Percentiles rank a stretch among this genome's conserved stretches.
Evolutionary conservation across 176 grass and related monocot genomes (phyloP).

Genomic region (Carex parvula): DNA sequence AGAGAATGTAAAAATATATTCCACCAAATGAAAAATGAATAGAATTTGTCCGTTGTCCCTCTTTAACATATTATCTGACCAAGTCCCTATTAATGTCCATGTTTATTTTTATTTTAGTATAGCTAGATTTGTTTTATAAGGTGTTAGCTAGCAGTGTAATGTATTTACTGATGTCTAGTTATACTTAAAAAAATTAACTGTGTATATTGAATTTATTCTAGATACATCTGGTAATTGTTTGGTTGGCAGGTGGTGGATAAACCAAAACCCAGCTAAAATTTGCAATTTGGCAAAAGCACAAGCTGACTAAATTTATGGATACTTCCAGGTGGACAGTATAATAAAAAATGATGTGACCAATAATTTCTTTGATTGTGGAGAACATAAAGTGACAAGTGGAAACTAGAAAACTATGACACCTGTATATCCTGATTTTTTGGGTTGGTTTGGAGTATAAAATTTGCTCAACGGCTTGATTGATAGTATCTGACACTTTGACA

Average conservation of each 20-base stretch:
- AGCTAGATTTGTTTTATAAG: too few relatives aligned
- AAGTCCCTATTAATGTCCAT: neutral
- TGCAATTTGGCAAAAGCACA: neutral
- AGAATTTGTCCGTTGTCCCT: neutral
- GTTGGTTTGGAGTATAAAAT: neutral
- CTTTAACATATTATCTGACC: neutral
- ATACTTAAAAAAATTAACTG: too few relatives aligned
- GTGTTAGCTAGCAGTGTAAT: neutral
- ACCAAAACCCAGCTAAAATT: neutral
- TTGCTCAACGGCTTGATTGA: slow-evolving; percentile 14
- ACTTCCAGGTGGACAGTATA: neutral
- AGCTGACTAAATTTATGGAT: neutral
- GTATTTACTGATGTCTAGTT: neutral
- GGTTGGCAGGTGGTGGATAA: slow-evolving; percentile 9
- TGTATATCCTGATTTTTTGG: neutral
- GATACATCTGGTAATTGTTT: neutral
- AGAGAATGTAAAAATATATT: neutral
- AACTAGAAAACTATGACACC: neutral
- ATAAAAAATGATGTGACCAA: slow-evolving; percentile 1
- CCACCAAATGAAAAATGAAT: neutral
- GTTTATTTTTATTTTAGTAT: neutral
- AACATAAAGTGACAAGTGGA: neutral
- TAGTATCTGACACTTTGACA: neutral
- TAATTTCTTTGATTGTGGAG: neutral
- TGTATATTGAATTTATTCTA: neutral